Base-by-base conservation (phyloP, 179 eudicot genomes). In the Silene noctiflora region DNA sequence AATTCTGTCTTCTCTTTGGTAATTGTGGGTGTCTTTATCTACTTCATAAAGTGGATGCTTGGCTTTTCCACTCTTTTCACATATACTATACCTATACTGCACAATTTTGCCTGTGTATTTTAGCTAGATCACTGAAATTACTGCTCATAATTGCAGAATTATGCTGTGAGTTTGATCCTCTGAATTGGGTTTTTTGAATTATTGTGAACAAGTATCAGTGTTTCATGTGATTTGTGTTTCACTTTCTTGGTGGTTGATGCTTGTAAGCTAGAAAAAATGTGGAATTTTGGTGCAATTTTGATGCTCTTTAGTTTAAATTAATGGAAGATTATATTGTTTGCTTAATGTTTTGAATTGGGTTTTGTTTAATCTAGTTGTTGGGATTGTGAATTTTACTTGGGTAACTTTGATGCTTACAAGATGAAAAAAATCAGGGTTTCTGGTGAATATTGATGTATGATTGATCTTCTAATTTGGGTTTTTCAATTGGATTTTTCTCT, bases 361-460 rank as follows among this genome's bases (percentile, higher is more conserved):
- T 68, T 8, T 39, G 55, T 20, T 67, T 35, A 67, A 35, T 67
- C 42, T 42, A 14, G 39, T 27, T 27, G 8, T 19, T 25, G 39
- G 17, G 17, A 8, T 27, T 1, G 9, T 1, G 44, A 67, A 10
- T 35, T 44, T 13, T 3, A 46, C 14, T 69, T 44, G 31, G 59
- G 29, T 2, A 33, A 44, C 5, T 70, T 71, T 71, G 74, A 71
- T 71, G 74, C 9, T 51, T 25, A 71, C n/a, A 53, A 25, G 74
- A 19, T 71, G 62, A 55, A 6, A 46, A 44, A 46, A 44, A 0
- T 12, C 12, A 22, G 55, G 55, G 5, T n/a, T 68, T 39, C 25
- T 22, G 69, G 35, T 65, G 69, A 29, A 19, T 35, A 65, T 31
- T 69, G 33, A 4, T 69, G 35, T 21, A 69, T 71, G 53, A 44